These are phyloP conservation scores for Ulota crispa DNA, from an alignment of 225 moss, liverwort and hornwort species.

Conservation along the genomic window DNA sequence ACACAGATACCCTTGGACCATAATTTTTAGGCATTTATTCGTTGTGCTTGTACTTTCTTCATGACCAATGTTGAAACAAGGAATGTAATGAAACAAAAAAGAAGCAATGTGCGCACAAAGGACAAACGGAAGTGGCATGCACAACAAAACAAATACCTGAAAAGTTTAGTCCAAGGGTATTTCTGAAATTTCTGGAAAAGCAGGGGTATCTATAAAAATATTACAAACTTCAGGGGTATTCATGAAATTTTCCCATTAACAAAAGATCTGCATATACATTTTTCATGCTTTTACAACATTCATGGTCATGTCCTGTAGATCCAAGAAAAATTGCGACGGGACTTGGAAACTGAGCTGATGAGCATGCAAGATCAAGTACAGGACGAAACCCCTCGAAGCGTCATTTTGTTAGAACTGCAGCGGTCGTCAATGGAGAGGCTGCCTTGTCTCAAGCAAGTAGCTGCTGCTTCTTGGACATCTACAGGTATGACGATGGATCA, in stretches of 20 bases:
- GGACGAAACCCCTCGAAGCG: slow-evolving; percentile 35
- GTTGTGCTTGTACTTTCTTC: too few relatives aligned
- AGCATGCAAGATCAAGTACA: slow-evolving; percentile 40
- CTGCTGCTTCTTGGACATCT: slow-evolving; percentile 35
- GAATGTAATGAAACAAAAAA: too few relatives aligned
- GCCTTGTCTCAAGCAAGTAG: slow-evolving; percentile 38
- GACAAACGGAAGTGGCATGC: too few relatives aligned
- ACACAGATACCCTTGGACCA: too few relatives aligned
- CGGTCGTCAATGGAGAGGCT: slow-evolving; percentile 25
- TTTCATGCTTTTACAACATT: neutral
- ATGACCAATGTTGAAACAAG: too few relatives aligned
- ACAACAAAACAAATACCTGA: too few relatives aligned
- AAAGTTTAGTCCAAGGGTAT: too few relatives aligned
- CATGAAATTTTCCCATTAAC: neutral
- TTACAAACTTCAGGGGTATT: too few relatives aligned
- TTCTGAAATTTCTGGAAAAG: too few relatives aligned
- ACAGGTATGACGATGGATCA: slow-evolving; percentile 28
- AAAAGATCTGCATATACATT: neutral
- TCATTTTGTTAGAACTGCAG: slow-evolving; percentile 25
- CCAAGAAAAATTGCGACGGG: slow-evolving; percentile 48
- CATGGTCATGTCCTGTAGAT: slow-evolving; percentile 21
- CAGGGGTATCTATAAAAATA: too few relatives aligned
- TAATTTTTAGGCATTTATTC: too few relatives aligned
- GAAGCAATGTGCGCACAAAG: too few relatives aligned
- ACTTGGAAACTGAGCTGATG: slow-evolving; percentile 55